Evolutionary conservation across 768 basidiomycete species (phyloP).

Genomic region (Naematelia aurantialba): DNA sequence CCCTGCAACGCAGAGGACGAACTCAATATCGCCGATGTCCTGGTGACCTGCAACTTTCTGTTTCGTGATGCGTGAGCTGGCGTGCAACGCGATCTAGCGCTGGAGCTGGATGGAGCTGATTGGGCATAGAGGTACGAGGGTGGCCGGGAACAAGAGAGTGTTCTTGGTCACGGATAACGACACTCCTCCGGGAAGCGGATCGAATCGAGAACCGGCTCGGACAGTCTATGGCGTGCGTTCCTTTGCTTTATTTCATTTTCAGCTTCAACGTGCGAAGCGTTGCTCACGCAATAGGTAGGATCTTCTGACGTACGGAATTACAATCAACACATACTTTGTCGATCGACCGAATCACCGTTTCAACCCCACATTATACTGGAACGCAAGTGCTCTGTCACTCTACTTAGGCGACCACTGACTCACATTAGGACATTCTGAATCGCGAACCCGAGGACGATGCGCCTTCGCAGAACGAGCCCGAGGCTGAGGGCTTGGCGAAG

Average conservation of each 20-base stretch:
- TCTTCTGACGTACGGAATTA: conserved; percentile 34
- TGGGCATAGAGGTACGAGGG: conserved; percentile 54
- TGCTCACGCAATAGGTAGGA: conserved; percentile 21
- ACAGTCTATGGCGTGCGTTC: conserved; percentile 38
- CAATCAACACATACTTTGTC: conserved; percentile 43
- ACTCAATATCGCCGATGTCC: conserved; percentile 80
- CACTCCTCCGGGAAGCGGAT: conserved; percentile 55
- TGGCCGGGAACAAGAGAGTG: conserved; percentile 84
- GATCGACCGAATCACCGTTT: conserved; percentile 36
- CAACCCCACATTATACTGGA: conserved; percentile 39
- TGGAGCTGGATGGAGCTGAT: conserved; percentile 6
- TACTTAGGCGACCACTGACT: neutral
- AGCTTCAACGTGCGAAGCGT: neutral
- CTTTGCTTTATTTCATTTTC: neutral
- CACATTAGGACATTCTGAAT: conserved; percentile 40
- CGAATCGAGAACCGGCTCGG: conserved; percentile 34
- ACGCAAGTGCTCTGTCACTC: conserved; percentile 18
- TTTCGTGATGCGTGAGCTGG: conserved; percentile 73
- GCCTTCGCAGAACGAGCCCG: conserved; percentile 54
- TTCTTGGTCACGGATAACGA: conserved; percentile 92
- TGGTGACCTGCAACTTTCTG: conserved; percentile 84
- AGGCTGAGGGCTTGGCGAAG: conserved; percentile 51
- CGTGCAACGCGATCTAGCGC: too few relatives aligned
- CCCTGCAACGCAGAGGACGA: conserved; percentile 57
- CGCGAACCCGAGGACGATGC: conserved; percentile 26